Percentiles rank a stretch among this genome's conserved stretches.
These are phyloP conservation scores for Aureobasidium sp. DNA, from an alignment of 2,329 filamentous ascomycete species.

Conservation along the genomic window DNA sequence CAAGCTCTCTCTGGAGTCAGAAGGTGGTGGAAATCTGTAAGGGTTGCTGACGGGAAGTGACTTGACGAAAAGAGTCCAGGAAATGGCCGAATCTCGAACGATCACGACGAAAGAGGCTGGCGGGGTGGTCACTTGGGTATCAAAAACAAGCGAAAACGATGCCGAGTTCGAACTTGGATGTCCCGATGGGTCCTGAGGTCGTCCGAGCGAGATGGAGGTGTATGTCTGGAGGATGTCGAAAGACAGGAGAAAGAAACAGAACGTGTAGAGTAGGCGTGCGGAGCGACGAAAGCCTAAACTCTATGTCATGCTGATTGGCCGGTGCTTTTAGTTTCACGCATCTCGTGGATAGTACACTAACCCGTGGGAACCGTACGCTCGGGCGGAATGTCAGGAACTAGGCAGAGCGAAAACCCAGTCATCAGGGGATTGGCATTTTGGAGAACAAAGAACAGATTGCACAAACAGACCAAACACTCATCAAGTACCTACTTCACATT, in stretches of 20 bases:
- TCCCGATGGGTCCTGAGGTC: background rate
- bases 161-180: background rate
- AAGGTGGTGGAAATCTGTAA: background rate
- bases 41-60: background rate
- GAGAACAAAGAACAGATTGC: background rate
- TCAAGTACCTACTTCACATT: background rate
- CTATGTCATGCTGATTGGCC: slow-evolving; percentile 10
- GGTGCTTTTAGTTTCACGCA: slow-evolving; percentile 10
- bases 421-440: background rate
- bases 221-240: slow-evolving; percentile 6
- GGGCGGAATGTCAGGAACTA: slow-evolving; percentile 9
- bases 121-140: background rate
- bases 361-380: slow-evolving; percentile 5
- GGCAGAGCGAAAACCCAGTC: background rate
- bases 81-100: slow-evolving; percentile 9
- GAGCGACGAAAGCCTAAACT: slow-evolving; percentile 12
- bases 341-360: slow-evolving; percentile 9
- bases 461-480: background rate
- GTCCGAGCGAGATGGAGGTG: background rate
- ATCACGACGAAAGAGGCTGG: background rate
- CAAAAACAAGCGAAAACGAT: background rate
- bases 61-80: background rate
- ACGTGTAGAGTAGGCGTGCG: slow-evolving; percentile 12
- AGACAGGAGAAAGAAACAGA: slow-evolving; percentile 12
- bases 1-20: background rate